Conservation (phyloP, 2,329 filamentous ascomycete species). For the Sodiomyces alkalinus region DNA sequence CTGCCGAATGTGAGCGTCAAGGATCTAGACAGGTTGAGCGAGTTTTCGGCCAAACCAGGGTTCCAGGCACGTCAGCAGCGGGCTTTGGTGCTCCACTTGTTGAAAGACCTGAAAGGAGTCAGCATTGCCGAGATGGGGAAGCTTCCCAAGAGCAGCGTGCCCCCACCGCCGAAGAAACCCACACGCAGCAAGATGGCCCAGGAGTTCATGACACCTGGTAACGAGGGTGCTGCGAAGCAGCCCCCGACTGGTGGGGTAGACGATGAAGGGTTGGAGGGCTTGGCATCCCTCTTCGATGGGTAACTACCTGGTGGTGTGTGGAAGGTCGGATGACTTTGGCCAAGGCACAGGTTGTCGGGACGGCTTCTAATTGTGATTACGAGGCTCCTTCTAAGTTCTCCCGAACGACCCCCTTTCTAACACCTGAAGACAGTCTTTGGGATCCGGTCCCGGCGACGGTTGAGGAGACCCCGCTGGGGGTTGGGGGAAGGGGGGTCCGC, state of each 20-base stretch:
- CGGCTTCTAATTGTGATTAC: no score
- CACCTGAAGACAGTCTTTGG: no score
- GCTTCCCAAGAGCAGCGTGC: slow-evolving; percentile 40
- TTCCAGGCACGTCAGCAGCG: slow-evolving; percentile 62
- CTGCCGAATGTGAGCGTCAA: slow-evolving; percentile 60
- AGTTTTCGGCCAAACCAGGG: slow-evolving; percentile 40
- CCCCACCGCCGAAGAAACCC: slow-evolving; percentile 24
- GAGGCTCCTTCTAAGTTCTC: no score
- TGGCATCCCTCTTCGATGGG: slow-evolving; percentile 34
- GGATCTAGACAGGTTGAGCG: slow-evolving; percentile 51
- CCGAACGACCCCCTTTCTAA: no score
- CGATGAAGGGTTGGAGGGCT: slow-evolving; percentile 35
- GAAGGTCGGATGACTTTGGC: no score
- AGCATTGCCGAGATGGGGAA: slow-evolving; percentile 90
- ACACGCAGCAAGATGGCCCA: slow-evolving; percentile 46
- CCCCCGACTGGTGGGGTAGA: slow-evolving; percentile 36
- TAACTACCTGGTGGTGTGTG: no score
- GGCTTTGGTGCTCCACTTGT: slow-evolving; percentile 65
- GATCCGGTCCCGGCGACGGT: no score
- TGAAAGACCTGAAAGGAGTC: slow-evolving; percentile 77
- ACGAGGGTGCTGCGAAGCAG: slow-evolving; percentile 32
- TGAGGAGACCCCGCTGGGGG: no score
- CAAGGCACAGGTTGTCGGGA: no score
- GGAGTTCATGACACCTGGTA: slow-evolving; percentile 42
- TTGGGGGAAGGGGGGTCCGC: no score